These are phyloP conservation scores for Kluyveromyces sp. DNA, from an alignment of 1,139 yeast genomes.

Conservation along the genomic window DNA sequence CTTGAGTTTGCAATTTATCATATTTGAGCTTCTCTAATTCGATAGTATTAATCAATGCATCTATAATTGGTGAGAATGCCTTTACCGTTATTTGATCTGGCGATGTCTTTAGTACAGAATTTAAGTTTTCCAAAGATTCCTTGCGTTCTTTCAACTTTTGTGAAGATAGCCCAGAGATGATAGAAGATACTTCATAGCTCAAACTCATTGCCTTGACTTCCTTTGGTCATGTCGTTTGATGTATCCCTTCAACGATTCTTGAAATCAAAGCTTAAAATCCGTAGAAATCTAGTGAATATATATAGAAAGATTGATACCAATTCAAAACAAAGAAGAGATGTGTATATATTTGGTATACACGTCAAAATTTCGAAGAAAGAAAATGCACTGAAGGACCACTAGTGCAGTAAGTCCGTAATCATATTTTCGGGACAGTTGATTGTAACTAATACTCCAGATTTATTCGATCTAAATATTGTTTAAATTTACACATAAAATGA, in stretches of 20 bases:
- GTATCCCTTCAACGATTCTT: too few species aligned
- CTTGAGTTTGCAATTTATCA: slow-evolving; percentile 15
- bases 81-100: slow-evolving; percentile 20
- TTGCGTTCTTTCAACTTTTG: slow-evolving; percentile 46
- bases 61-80: slow-evolving; percentile 26
- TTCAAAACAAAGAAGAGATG: too few species aligned
- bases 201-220: background rate
- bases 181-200: slow-evolving; percentile 3
- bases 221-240: too few species aligned
- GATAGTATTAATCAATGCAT: slow-evolving; percentile 36
- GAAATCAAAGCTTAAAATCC: too few species aligned
- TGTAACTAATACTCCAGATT: slow-evolving; percentile 1
- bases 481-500: slow-evolving; percentile 9
- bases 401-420: too few species aligned
- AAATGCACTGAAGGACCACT: too few species aligned
- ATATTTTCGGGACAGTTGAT: background rate
- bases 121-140: slow-evolving; percentile 41
- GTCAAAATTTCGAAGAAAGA: too few species aligned
- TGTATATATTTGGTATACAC: too few species aligned
- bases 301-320: too few species aligned
- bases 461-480: slow-evolving; percentile 6
- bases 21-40: slow-evolving; percentile 37
- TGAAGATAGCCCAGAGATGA: slow-evolving; percentile 31
- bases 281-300: too few species aligned
- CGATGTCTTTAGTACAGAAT: slow-evolving; percentile 23